These are phyloP conservation scores for Nasturtium officinale DNA, from an alignment of 345 rosid genomes.

Conservation along the genomic window DNA sequence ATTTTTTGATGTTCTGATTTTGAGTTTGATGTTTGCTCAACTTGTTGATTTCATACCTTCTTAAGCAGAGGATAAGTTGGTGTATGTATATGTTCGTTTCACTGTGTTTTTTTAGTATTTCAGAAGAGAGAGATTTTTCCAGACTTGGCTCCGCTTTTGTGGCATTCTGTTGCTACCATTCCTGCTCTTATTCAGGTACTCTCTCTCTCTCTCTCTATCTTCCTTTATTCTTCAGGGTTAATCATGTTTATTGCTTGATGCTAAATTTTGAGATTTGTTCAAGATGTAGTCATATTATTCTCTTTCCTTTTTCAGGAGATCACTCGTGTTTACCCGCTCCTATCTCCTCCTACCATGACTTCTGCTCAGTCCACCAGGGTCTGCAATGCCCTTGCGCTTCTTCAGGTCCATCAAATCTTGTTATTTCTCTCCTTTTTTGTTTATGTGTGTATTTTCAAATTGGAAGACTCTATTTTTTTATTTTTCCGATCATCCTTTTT, in stretches of 20 bases:
- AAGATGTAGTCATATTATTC: background rate
- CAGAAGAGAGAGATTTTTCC: conserved; percentile 46
- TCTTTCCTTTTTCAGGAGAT: conserved; percentile 52
- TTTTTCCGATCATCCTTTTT: background rate
- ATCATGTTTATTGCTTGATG: background rate
- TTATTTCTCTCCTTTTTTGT: background rate
- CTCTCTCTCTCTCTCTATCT: background rate
- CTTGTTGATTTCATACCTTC: background rate
- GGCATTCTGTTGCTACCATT: conserved; percentile 57
- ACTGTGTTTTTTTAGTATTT: conserved; percentile 24
- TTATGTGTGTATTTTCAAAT: background rate
- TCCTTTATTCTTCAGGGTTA: background rate
- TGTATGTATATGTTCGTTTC: conserved; percentile 1
- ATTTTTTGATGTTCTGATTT: background rate
- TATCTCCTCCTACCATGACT: conserved; percentile 41
- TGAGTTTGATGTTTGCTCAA: background rate
- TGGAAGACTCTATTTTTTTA: conserved; percentile 9
- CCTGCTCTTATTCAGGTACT: conserved; percentile 51
- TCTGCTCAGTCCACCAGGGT: conserved; percentile 39
- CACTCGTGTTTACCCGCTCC: conserved; percentile 40
- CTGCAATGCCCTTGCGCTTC: conserved; percentile 57
- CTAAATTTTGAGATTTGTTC: conserved; percentile 14
- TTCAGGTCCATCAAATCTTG: conserved; percentile 48
- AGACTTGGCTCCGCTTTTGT: conserved; percentile 54
- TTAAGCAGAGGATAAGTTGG: background rate